Base-by-base conservation (phyloP, 495 filamentous ascomycete species). In the Aspergillus indologenus region DNA sequence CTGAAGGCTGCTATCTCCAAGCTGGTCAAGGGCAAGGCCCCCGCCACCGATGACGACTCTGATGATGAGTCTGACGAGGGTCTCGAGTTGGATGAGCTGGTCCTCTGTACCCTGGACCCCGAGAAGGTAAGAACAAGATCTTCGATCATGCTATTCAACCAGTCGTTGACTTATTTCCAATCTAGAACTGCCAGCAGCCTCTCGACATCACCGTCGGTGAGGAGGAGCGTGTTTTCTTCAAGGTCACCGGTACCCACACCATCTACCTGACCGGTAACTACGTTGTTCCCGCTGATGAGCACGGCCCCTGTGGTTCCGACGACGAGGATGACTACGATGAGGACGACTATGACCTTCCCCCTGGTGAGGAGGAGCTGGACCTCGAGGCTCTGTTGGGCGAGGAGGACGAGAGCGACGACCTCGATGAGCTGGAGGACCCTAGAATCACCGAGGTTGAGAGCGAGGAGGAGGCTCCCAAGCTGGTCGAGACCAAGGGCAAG, bases 211-310 rank as follows among this genome's bases (percentile, higher is more conserved):
- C 87, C 53, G 81, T 99, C 70, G 81, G 79, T 61, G 90, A 96
- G 70, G 83, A 88, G 62, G 94, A 98, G 81, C 79, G 80, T 47
- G 86, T 95, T 53, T 96, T 88, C 81, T 99, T 99, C 82, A 84
- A 87, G 69, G 91, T 94, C 61, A 83, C 85, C 59, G 94, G 94
- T 67, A 96, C 90, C 49, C 91, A 96, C 79, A 83, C 86, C 56
- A 79, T 99, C 63, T 92, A 85, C 77, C 82, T 99, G 29, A 98
- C 93, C 53, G 94, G 94, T 65, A 99, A 99, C 81, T 97, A 96
- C 71, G 84, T 98, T 53, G 76, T 88, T 60, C 75, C 81, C 53
- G 69, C 80, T 24, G 81, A 86, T 62, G 80, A 81, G 48, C 75
- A 75, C 34, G 34, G 34, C 12, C 34, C 34, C 12, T 40, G 34